phyloP scores from a whole-genome alignment of 495 filamentous ascomycete species.

The Penicillium canariense region DNA sequence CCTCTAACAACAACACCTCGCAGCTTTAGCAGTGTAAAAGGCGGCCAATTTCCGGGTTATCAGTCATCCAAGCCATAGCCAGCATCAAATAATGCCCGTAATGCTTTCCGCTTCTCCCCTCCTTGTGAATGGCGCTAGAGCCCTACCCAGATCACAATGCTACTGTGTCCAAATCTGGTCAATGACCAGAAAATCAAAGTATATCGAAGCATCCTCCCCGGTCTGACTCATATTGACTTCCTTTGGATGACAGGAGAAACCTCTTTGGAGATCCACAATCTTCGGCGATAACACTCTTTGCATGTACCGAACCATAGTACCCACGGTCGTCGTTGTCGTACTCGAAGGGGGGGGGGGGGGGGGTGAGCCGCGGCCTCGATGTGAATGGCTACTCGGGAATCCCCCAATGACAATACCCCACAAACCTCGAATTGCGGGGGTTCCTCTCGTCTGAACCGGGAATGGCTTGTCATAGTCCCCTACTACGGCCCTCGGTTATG shows the following conservation, averaged over 20 bases:
- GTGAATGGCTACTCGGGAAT: conserved; percentile 10
- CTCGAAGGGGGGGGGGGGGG: not conserved
- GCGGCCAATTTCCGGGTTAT: not conserved
- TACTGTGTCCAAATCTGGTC: not conserved
- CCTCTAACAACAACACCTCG: not conserved
- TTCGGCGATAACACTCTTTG: not conserved
- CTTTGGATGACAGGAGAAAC: conserved; percentile 1
- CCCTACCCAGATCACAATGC: not conserved
- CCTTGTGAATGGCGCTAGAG: not conserved
- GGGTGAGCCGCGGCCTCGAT: not conserved
- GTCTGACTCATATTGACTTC: not conserved
- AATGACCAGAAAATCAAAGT: conserved; percentile 1
- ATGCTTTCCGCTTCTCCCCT: not conserved
- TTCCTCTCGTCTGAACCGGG: not conserved
- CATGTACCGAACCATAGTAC: not conserved
- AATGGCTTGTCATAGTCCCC: not conserved
- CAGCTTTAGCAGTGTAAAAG: not conserved
- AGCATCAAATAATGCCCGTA: not conserved
- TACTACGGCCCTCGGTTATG: not conserved
- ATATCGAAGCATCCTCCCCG: conserved; percentile 4
- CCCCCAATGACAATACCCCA: conserved; percentile 8
- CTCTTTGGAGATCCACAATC: conserved; percentile 7
- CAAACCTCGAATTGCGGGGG: conserved; percentile 1
- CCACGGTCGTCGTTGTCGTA: not conserved
- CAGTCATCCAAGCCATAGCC: not conserved